These are phyloP conservation scores for Pholiota adiposa DNA, from an alignment of 1,284 basidiomycete species.

Conservation along the genomic window DNA sequence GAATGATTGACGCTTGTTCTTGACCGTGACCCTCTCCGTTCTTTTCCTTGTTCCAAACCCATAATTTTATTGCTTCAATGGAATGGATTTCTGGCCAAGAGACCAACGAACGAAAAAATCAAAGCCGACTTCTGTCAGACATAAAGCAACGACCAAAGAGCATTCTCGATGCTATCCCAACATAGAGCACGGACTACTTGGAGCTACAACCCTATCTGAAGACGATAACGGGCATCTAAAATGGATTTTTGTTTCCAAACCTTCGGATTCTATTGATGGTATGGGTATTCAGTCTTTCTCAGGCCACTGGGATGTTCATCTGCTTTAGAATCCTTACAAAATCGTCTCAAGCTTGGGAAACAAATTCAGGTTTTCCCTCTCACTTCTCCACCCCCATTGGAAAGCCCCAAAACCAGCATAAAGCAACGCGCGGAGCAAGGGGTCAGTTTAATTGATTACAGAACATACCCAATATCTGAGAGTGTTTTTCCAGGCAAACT, in stretches of 20 bases:
- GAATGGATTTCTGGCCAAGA: slow-evolving; percentile 73
- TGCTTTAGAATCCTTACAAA: slow-evolving; percentile 6
- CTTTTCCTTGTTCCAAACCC: neutral
- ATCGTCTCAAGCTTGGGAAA: slow-evolving; percentile 28
- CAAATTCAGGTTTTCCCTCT: slow-evolving; percentile 56
- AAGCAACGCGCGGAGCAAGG: slow-evolving; percentile 62
- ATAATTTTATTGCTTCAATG: slow-evolving; percentile 44
- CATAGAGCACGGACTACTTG: slow-evolving; percentile 58
- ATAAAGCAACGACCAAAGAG: slow-evolving; percentile 31
- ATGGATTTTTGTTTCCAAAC: slow-evolving; percentile 52
- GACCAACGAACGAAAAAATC: slow-evolving; percentile 38
- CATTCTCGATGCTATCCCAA: slow-evolving; percentile 48
- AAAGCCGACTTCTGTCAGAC: slow-evolving; percentile 22
- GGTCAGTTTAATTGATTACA: slow-evolving; percentile 41
- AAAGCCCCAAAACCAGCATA: slow-evolving; percentile 35
- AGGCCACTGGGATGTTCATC: neutral
- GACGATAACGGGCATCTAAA: slow-evolving; percentile 46
- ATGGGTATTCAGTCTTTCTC: neutral
- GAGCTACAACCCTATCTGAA: slow-evolving; percentile 52
- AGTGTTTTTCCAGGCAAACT: slow-evolving; percentile 54
- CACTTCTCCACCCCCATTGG: slow-evolving; percentile 45
- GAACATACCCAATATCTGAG: neutral
- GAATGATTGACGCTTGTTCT: neutral
- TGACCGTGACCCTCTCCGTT: neutral
- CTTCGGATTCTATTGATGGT: slow-evolving; percentile 20